Base-by-base conservation (phyloP, 2,329 filamentous ascomycete species). In the Diaporthe helianthi region DNA sequence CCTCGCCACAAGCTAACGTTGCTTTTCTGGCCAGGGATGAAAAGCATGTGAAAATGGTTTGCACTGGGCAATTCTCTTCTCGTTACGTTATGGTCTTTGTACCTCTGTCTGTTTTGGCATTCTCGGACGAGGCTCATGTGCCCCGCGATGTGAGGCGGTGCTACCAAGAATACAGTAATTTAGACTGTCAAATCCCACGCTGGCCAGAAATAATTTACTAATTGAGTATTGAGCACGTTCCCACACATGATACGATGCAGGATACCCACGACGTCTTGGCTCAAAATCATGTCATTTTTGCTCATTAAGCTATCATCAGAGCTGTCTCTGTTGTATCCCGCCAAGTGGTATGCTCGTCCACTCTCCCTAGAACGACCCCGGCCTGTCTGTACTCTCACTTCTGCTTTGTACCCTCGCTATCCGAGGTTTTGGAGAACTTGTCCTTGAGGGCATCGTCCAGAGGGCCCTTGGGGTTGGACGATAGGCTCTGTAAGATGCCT, bases 401-500 rank as follows among this genome's bases (percentile, higher is more conserved):
- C n/a, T 63, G 58, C 58, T 36, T 24, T 5, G 58, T 63, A 7
- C 58, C 58, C 29, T 63, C 58, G 19, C 29, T 19, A 19, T 49
- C 7, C 15, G 58, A 63, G 4, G 65, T 67, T 82, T 91, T 91
- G 67, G 81, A 80, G 65, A 90, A 90, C 78, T 89, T 91, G 54
- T 86, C 83, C 75, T 87, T 81, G 1, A 89, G 79, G 17, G 83
- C 81, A 65, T 91, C 86, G 46, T 91, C 90, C 61, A 93, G 81
- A 1, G 85, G 80, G 4, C 88, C 87, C 74, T 85, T 85, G 15
- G 92, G 92, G 84, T 94, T 94, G 6, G 87, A 90, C 13, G 80
- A 73, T 46, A 92, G 82, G 68, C 81, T 81, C 83, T 88, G 71
- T 24, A 1, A 5, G 17, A 4, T 2, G 19, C 10, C 17, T 26